phyloP scores from a whole-genome alignment of 2,329 filamentous ascomycete genomes.

The Paraconiothyrium brasiliense region DNA sequence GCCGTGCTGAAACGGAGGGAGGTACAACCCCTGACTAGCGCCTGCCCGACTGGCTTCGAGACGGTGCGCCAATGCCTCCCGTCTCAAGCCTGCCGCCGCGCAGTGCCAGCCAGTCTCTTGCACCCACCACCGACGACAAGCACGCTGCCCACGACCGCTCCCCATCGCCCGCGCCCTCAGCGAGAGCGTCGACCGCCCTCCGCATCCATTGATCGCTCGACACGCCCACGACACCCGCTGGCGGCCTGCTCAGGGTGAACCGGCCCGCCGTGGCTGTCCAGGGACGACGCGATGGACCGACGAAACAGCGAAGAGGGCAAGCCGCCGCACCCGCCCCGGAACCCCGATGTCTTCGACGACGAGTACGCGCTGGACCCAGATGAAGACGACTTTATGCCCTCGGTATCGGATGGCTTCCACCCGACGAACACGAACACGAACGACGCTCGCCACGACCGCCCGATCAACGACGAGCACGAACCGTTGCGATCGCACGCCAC shows the following conservation, averaged over 20 bases:
- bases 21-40: conserved; percentile 29
- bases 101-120: conserved; percentile 22
- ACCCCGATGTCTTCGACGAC: conserved; percentile 59
- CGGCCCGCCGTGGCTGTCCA: conserved; percentile 40
- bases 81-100: conserved; percentile 32
- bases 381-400: conserved; percentile 54
- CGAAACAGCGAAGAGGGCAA: conserved; percentile 44
- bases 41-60: conserved; percentile 25
- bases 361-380: conserved; percentile 55
- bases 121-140: conserved; percentile 35
- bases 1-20: conserved; percentile 41
- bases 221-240: conserved; percentile 26
- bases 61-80: conserved; percentile 28
- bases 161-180: conserved; percentile 26
- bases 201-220: conserved; percentile 19
- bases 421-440: conserved; percentile 45
- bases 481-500: conserved; percentile 36
- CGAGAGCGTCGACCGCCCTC: conserved; percentile 12
- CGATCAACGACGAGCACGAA: conserved; percentile 37
- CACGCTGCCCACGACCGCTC: conserved; percentile 27
- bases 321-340: conserved; percentile 39
- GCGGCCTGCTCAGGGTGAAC: conserved; percentile 36
- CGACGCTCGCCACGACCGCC: conserved; percentile 23
- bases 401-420: conserved; percentile 57
- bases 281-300: conserved; percentile 51